Base-by-base conservation (phyloP, 176 grass and related monocot genomes). In the Aegilops tauschii region DNA sequence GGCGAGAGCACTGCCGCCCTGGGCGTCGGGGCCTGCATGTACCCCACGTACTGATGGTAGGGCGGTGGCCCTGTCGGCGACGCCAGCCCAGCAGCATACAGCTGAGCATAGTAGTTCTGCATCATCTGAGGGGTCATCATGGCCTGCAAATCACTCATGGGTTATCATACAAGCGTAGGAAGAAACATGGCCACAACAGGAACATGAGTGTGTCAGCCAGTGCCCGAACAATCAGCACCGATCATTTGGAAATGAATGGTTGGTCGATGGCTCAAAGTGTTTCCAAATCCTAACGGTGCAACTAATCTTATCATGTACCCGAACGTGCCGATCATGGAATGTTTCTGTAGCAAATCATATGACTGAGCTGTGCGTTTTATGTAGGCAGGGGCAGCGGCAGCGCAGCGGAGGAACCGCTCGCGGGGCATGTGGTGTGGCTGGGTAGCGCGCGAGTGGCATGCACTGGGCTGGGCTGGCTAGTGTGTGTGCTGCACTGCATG, bases 71-170 rank as follows among this genome's bases (percentile, higher is more conserved):
- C 40, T 2, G 90, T 37, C 1, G 86, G 34, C 30, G 95, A 90
- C 17, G 89, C 67, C 23, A 88, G 35, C 23, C 94, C 94, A 1
- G 50, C 50, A 3, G 50, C 50, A 4, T 96, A 96, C 13, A 93
- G 8, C 62, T 94, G 94, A 18, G 84, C 84, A 9, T 94, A 94
- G 77, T 94, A 99, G 47, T 73, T 92, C 79, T 89, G 87, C 37
- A 90, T 20, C 89, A 89, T 40, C 28, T 91, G 92, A 80, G 80
- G 62, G 52, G 69, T 91, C 88, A 84, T 88, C 21, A 94, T 12
- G 68, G 78, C 92, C 92, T 96, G 90, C 78, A 73, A 16, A 58
- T 85, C 20, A 10, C 31, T 52, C 32, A 17, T 31, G 23, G 56
- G 61, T 52, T 6, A 59, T 59, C 54, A 59, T 59, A 21, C 18